Evolutionary conservation across 1,284 basidiomycete species (phyloP), one percentile per base, ranked within the genome.

Genomic region (Cryptococcus amylolentus): DNA sequence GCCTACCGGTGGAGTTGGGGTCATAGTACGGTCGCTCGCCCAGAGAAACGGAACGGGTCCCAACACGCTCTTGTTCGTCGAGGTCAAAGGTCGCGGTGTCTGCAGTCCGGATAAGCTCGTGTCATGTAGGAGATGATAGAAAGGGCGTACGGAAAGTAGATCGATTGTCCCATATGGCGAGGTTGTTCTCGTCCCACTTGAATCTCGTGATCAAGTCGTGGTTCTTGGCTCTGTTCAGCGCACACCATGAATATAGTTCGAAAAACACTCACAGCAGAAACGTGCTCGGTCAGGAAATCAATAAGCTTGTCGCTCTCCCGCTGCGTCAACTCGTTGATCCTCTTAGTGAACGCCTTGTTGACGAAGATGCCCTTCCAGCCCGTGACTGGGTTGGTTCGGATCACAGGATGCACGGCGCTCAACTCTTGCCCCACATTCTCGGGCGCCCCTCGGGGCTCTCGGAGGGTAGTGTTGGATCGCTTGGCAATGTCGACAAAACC

Each of bases 341-440:
- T 80, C 61, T 80, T 82, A 1, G 85, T 87, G 76, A 88, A 88
- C 1, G 57, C 77, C 44, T 70, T 66, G 78, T 88, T 87, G 54
- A 88, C 84, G 64, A 84, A 89, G 61, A 89, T 71, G 54, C 82
- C 84, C 81, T 90, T 89, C 86, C 86, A 89, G 9, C 88, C 87
- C 0, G 88, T 90, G 1, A 81, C 83, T 16, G 88, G 68, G 55
- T 71, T 66, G 27, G 65, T 64, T 35, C 74, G 54, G 47, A 71
- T 61, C 20, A 76, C 65, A 26, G 74, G 88, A 70, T 89, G 86
- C 16, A 88, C 84, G 31, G 87, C 82, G 12, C 77, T 77, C 40
- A 89, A 76, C 40, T 80, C 75, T 43, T 79, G 77, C 18, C 86
- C 86, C 12, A 79, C 77, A 67, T 88, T 88, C 42, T 81, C 79